phyloP scores from a whole-genome alignment of 139 green algal genomes.

The Ulvella scutata region DNA sequence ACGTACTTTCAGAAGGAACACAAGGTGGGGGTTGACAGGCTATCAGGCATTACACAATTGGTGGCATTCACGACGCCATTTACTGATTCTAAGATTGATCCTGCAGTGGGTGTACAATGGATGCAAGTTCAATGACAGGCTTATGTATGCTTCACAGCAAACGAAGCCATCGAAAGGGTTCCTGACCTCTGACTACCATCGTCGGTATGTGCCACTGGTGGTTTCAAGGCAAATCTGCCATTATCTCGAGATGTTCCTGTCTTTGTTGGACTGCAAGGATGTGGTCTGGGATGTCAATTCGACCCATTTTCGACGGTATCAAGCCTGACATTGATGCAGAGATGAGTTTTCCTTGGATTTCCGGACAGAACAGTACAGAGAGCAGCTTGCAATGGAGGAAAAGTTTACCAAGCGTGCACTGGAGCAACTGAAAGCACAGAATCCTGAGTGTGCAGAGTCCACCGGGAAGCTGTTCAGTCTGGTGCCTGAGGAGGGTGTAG shows the following conservation, averaged over 20 bases:
- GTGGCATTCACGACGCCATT: no score
- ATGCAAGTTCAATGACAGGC: constrained; percentile 19
- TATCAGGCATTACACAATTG: no score
- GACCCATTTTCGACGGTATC: neutral
- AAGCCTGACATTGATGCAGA: constrained; percentile 6
- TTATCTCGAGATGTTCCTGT: no score
- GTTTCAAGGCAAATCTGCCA: neutral
- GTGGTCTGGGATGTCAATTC: no score
- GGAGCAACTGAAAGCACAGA: constrained; percentile 29
- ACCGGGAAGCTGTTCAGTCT: neutral
- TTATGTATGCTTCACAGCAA: constrained; percentile 41
- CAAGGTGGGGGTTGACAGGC: no score
- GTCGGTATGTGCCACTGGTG: neutral
- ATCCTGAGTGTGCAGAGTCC: neutral
- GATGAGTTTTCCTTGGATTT: constrained; percentile 70
- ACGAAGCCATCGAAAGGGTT: constrained; percentile 63
- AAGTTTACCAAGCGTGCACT: constrained; percentile 48
- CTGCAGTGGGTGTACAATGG: constrained; percentile 10
- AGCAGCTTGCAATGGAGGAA: constrained; percentile 58
- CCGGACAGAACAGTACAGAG: constrained; percentile 58
- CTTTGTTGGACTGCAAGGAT: no score
- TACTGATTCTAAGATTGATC: no score
- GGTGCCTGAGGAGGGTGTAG: neutral
- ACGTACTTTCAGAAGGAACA: constrained; percentile 65
- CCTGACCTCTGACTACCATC: constrained; percentile 48